Base-by-base conservation (phyloP, 352 stramenopile genomes). In the Pythium sukuiense region DNA sequence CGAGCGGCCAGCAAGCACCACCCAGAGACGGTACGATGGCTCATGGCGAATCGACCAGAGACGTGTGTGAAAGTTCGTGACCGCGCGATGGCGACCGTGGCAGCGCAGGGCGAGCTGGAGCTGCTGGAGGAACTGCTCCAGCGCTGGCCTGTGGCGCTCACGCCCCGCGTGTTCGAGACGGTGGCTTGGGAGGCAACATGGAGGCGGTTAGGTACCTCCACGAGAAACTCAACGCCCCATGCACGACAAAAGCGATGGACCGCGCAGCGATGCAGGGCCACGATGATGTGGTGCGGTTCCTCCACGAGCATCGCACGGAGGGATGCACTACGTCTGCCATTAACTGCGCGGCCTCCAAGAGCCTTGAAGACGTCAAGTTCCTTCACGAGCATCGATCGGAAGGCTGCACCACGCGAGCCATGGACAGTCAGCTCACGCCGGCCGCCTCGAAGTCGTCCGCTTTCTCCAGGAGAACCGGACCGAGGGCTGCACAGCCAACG, bases 391-490 rank as follows among this genome's bases (percentile, higher is more conserved):
- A 58, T 39, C 52, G 20, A 8, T 16, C 7, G 12, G 35, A 30
- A 30, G 41, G 43, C 24, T 55, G 57, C 18, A 55, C 39, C 13
- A 27, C 30, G 6, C 8, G n/a, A 5, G 35, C 55, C 11, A 50
- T 62, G 20, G 27, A 50, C 6, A 14, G 18, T 0, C 55, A 6
- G 55, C 39, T 4, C n/a, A n/a, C 18, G n/a, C 37, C 1, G 55
- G 55, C 37, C n/a, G 53, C 37, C 8, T 53, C n/a, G n/a, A 50
- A 20, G 24, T 62, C 11, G 55, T 62, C 1, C 8, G 27, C 3
- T 62, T 62, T 53, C 39, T 62, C n/a, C 55, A 39, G 20, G 24
- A 32, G 26, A 37, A 58, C 24, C 52, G 24, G 12, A 24, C n/a
- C 6, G 52, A 58, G 24, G 52, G 52, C 52, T 58, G 52, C 26